Conservation (phyloP, 1,284 basidiomycete species). For the Apiotrichum montevideense region DNA sequence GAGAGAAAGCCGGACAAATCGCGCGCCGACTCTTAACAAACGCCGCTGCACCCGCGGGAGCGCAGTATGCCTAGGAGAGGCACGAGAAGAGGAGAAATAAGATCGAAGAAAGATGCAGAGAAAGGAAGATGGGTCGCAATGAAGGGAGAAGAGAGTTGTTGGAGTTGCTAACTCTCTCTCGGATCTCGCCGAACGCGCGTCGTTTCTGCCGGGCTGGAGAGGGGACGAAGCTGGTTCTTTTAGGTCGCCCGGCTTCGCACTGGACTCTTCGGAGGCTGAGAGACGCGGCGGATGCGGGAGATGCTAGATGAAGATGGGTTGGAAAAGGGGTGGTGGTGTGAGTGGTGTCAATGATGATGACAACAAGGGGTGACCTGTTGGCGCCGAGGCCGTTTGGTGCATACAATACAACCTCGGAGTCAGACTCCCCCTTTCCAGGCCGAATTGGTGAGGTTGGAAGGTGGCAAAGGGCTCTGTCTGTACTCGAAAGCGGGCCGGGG, state of each 20-base stretch:
- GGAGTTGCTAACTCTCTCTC: background rate
- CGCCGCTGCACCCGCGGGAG: background rate
- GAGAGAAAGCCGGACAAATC: background rate
- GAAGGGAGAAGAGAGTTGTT: background rate
- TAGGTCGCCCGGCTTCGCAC: background rate
- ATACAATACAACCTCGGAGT: no score
- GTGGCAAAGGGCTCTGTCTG: no score
- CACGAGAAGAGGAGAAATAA: background rate
- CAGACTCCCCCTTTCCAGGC: no score
- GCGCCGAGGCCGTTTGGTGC: no score
- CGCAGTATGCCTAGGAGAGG: background rate
- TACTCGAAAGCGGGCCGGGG: no score
- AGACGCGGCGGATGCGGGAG: background rate
- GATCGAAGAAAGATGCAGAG: background rate
- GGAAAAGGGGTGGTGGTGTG: background rate
- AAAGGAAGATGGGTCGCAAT: background rate
- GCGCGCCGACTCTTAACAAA: background rate
- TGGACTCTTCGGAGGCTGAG: background rate
- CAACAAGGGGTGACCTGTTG: background rate
- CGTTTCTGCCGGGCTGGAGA: background rate
- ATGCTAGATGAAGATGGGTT: background rate
- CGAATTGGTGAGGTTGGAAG: no score
- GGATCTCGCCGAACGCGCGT: constrained; percentile 2
- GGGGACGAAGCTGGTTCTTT: background rate
- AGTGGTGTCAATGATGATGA: background rate